phyloP scores from a whole-genome alignment of 164 flowering plant genomes.

The Kingdonia uniflora region DNA sequence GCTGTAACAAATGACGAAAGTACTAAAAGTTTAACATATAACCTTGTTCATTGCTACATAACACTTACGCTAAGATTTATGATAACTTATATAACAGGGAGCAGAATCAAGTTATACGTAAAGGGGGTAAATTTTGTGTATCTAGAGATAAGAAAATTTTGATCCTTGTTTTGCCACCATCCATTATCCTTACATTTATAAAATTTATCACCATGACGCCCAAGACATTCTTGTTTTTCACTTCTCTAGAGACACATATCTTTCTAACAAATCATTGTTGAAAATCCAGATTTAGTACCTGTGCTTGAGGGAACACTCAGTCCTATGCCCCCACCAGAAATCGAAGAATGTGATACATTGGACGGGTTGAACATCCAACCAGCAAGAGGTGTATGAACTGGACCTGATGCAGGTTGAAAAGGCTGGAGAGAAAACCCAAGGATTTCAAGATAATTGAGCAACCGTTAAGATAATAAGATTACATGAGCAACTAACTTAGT shows the following conservation, averaged over 20 bases:
- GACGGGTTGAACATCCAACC: conserved; percentile 35
- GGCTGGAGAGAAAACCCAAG: conserved; percentile 21
- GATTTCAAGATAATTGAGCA: conserved; percentile 7
- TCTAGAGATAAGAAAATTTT: no score
- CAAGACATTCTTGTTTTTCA: no score
- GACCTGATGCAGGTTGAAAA: conserved; percentile 26
- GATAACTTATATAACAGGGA: no score
- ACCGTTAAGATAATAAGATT: neutral
- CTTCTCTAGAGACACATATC: no score
- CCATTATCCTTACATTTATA: no score
- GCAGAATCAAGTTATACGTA: no score
- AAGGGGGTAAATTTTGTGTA: no score
- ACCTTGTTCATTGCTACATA: neutral
- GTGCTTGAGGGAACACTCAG: conserved; percentile 22
- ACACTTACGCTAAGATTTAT: no score
- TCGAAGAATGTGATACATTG: conserved; percentile 24
- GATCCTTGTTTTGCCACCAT: no score
- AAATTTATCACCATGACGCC: no score
- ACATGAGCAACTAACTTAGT: neutral
- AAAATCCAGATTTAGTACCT: conserved; percentile 23
- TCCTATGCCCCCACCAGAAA: conserved; percentile 21
- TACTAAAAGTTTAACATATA: neutral
- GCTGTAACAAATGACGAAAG: conserved; percentile 12
- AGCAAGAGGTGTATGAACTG: conserved; percentile 27
- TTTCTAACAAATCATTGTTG: neutral